phyloP scores from a whole-genome alignment of 164 flowering plant species.

The Echeveria elegans region DNA sequence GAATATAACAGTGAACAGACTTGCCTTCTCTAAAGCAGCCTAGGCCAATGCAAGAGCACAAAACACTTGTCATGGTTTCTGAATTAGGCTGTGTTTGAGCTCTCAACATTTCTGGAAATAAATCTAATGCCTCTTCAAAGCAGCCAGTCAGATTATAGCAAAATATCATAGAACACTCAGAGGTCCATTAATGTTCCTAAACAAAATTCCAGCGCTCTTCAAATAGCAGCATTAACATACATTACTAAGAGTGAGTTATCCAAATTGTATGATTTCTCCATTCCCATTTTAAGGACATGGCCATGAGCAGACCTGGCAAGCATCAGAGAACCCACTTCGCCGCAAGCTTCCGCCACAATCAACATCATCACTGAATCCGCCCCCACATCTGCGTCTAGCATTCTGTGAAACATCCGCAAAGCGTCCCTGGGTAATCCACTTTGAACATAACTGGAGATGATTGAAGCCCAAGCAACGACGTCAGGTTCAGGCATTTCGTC shows the following conservation, averaged over 20 bases:
- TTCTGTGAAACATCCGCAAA: conserved; percentile 34
- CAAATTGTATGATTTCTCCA: too few species aligned
- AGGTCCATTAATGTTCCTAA: conserved; percentile 13
- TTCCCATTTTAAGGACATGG: too few species aligned
- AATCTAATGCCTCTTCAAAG: conserved; percentile 33
- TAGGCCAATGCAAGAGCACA: conserved; percentile 50
- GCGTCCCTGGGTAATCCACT: conserved; percentile 37
- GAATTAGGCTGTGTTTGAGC: conserved; percentile 31
- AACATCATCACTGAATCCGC: conserved; percentile 55
- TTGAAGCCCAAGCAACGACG: conserved; percentile 77
- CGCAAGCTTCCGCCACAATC: conserved; percentile 39
- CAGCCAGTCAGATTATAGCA: conserved; percentile 43
- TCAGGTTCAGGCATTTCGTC: too few species aligned
- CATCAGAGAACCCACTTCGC: too few species aligned
- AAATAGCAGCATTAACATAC: conserved; percentile 51
- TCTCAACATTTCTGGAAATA: conserved; percentile 35
- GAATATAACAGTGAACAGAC: conserved; percentile 50
- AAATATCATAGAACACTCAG: conserved; percentile 37
- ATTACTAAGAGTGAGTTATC: too few species aligned
- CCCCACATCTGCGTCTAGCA: conserved; percentile 41
- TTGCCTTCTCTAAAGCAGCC: conserved; percentile 41
- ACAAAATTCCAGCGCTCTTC: conserved; percentile 39
- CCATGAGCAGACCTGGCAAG: conserved; percentile 55
- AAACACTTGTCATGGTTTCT: conserved; percentile 39
- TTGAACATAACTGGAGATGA: conserved; percentile 36